phyloP scores from a whole-genome alignment of 2,329 filamentous ascomycete species.

The Pseudogymnoascus sp. region DNA sequence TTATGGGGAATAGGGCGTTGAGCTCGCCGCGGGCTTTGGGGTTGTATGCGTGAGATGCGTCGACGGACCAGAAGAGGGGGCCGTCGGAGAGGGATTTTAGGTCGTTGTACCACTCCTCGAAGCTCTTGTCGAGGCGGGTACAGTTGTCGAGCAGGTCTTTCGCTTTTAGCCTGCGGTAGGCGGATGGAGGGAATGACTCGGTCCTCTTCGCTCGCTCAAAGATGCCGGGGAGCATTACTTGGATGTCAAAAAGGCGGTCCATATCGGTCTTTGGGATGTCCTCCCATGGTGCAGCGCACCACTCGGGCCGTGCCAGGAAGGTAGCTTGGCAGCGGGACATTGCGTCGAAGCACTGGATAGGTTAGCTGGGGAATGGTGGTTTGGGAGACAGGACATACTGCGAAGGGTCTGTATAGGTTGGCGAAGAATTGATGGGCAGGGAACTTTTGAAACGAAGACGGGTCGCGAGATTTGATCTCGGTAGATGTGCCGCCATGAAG shows the following conservation, averaged over 20 bases:
- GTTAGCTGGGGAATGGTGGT: not conserved
- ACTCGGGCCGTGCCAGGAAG: slow-evolving; percentile 43
- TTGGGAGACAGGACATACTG: slow-evolving; percentile 34
- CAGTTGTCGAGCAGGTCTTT: slow-evolving; percentile 42
- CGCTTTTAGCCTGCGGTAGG: slow-evolving; percentile 36
- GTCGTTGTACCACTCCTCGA: slow-evolving; percentile 40
- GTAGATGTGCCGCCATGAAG: slow-evolving; percentile 24
- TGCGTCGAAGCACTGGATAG: slow-evolving; percentile 36
- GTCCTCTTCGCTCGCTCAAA: slow-evolving; percentile 38
- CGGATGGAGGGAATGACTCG: slow-evolving; percentile 31
- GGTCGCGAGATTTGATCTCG: slow-evolving; percentile 36
- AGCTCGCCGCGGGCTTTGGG: slow-evolving; percentile 34
- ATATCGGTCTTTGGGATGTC: slow-evolving; percentile 41
- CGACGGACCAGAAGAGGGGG: slow-evolving; percentile 33
- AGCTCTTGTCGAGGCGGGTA: slow-evolving; percentile 38
- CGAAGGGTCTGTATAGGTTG: slow-evolving; percentile 44
- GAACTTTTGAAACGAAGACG: slow-evolving; percentile 40
- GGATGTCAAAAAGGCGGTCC: slow-evolving; percentile 44
- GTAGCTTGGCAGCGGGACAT: slow-evolving; percentile 42
- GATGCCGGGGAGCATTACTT: slow-evolving; percentile 40
- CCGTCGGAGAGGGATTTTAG: slow-evolving; percentile 21
- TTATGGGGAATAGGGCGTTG: not conserved
- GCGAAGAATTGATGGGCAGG: slow-evolving; percentile 51
- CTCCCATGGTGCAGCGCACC: slow-evolving; percentile 44
- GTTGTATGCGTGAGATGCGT: slow-evolving; percentile 23